These are phyloP conservation scores for Allium cepa DNA, from an alignment of 106 monocot species.

Conservation along the genomic window DNA sequence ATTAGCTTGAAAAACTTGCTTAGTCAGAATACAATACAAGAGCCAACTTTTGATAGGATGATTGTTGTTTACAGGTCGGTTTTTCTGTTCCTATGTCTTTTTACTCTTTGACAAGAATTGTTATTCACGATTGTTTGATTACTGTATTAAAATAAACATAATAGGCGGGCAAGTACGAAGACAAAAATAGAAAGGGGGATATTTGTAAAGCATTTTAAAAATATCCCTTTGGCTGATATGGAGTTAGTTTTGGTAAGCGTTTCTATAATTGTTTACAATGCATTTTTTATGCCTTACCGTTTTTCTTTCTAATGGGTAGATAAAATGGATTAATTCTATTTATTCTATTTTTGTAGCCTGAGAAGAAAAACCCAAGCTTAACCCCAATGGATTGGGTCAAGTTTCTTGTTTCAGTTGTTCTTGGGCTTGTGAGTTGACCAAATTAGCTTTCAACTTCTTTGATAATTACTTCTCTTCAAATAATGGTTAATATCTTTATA, in stretches of 20 bases:
- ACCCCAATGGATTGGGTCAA: slow-evolving; percentile 97
- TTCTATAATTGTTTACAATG: not conserved
- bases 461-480: slow-evolving; percentile 5
- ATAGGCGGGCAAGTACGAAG: slow-evolving; percentile 50
- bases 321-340: not conserved
- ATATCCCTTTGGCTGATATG: slow-evolving; percentile 99
- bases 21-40: slow-evolving; percentile 74
- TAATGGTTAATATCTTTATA: not conserved
- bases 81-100: not conserved
- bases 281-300: no score
- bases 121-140: no score
- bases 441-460: not conserved
- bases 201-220: slow-evolving; percentile 81
- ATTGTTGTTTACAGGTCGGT: slow-evolving; percentile 87
- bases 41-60: slow-evolving; percentile 94
- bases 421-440: slow-evolving; percentile 65
- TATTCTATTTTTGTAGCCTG: slow-evolving; percentile 48
- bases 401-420: slow-evolving; percentile 66
- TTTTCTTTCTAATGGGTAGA: not conserved
- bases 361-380: slow-evolving; percentile 97
- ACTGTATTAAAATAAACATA: not conserved
- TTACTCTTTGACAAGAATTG: not conserved
- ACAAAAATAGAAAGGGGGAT: slow-evolving; percentile 64
- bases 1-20: slow-evolving; percentile 61
- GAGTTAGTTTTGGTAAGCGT: slow-evolving; percentile 83